phyloP scores from a whole-genome alignment of 139 green algal species.

The Volvox reticuliferus region DNA sequence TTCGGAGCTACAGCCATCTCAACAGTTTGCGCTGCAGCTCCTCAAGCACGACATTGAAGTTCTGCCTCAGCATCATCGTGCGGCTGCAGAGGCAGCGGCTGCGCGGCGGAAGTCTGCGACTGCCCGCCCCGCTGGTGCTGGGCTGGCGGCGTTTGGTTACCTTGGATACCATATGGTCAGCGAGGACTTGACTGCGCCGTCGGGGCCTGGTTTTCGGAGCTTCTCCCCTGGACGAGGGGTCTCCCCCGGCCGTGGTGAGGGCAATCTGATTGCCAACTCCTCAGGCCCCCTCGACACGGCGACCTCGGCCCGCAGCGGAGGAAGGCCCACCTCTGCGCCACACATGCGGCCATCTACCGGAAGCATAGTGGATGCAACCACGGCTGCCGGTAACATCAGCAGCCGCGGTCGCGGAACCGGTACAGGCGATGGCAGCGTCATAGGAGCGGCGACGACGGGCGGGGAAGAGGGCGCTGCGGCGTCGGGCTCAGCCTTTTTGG shows the following conservation, averaged over 20 bases:
- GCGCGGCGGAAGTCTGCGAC: background rate
- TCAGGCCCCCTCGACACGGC: background rate
- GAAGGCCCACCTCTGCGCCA: conserved; percentile 26
- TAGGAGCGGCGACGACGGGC: background rate
- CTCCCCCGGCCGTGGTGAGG: background rate
- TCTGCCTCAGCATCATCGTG: conserved; percentile 47
- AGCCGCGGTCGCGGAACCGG: too few relatives aligned
- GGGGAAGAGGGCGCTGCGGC: background rate
- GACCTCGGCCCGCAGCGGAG: conserved; percentile 1
- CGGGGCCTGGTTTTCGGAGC: background rate
- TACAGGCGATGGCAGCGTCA: background rate
- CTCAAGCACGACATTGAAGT: conserved; percentile 54
- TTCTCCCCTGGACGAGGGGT: background rate
- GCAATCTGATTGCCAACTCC: background rate
- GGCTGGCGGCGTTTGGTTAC: conserved; percentile 29
- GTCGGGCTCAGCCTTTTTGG: background rate
- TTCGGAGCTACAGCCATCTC: conserved; percentile 48
- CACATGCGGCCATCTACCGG: conserved; percentile 6
- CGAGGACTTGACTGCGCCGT: conserved; percentile 24
- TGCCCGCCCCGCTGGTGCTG: conserved; percentile 21
- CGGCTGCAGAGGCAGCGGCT: conserved; percentile 25
- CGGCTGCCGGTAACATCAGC: background rate
- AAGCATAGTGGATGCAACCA: background rate
- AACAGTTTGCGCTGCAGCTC: conserved; percentile 60
- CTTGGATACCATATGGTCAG: conserved; percentile 32